Conservation (phyloP, 257 asterid genomes). For the Nicotiana otophora region DNA sequence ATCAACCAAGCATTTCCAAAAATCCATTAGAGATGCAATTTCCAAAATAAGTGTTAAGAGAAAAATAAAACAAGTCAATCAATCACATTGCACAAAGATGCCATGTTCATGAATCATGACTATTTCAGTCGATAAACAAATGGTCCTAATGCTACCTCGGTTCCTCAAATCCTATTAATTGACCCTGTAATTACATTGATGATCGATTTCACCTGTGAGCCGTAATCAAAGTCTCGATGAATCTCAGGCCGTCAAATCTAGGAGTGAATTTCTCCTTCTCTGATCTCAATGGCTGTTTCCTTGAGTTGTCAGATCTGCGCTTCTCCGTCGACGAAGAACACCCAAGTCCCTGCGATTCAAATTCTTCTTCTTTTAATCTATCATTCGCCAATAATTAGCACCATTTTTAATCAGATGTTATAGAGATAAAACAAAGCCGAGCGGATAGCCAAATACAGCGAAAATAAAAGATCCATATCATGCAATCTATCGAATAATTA, state of each 20-base stretch:
- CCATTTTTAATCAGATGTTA: not conserved
- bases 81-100: conserved; percentile 1
- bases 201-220: conserved; percentile 45
- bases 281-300: not conserved
- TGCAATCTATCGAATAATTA: not conserved
- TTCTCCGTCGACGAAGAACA: not conserved
- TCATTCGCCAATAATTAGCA: not conserved
- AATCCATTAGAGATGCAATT: not conserved
- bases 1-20: not conserved
- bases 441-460: not conserved
- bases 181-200: not conserved
- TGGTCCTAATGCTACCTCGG: not conserved
- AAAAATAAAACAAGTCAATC: not conserved
- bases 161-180: not conserved
- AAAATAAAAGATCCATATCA: not conserved
- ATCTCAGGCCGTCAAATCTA: conserved; percentile 50
- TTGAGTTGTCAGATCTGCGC: conserved; percentile 17
- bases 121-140: not conserved
- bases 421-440: not conserved
- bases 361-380: not conserved
- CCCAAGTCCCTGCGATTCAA: not conserved
- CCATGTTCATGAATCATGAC: not conserved
- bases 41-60: not conserved
- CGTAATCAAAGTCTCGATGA: conserved; percentile 56
- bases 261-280: conserved; percentile 37